A percentile compares a stretch with the other conserved stretches of the same genome.
Conservation (phyloP, 2,329 filamentous ascomycete species). For the Blastomyces gilchristii region DNA sequence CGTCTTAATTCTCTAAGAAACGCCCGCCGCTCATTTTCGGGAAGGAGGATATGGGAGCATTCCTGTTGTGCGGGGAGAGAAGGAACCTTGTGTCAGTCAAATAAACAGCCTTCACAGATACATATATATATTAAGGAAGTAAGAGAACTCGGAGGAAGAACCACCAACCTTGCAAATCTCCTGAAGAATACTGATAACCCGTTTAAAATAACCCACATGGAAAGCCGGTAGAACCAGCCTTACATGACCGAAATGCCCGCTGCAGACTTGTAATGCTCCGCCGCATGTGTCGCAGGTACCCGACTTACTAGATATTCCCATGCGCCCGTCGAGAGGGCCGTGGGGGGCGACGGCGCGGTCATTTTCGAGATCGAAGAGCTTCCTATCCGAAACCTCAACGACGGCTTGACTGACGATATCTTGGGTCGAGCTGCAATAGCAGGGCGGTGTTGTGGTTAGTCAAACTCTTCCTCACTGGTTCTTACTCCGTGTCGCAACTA, state of each 20-base stretch:
- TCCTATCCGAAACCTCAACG: constrained; percentile 84
- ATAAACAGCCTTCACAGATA: background rate
- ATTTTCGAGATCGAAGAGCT: constrained; percentile 82
- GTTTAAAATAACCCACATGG: constrained; percentile 91
- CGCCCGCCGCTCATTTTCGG: constrained; percentile 64
- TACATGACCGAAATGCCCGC: constrained; percentile 91
- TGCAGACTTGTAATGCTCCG: constrained; percentile 70
- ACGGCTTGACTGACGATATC: constrained; percentile 94
- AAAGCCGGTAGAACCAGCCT: constrained; percentile 84
- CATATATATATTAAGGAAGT: background rate
- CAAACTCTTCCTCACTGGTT: background rate
- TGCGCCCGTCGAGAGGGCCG: constrained; percentile 76
- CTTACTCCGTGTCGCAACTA: background rate
- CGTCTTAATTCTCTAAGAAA: constrained; percentile 73
- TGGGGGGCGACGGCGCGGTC: constrained; percentile 65
- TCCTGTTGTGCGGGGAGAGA: constrained; percentile 38
- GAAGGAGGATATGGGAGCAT: constrained; percentile 73
- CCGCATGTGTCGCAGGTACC: constrained; percentile 74
- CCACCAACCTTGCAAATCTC: constrained; percentile 72
- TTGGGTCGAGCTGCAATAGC: constrained; percentile 59
- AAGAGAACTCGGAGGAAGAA: background rate
- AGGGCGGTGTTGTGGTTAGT: constrained; percentile 6
- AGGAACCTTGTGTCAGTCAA: background rate
- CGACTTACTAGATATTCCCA: constrained; percentile 81
- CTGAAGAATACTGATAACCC: constrained; percentile 83